A percentile compares a stretch with the other conserved stretches of the same genome.
phyloP scores from a whole-genome alignment of 1,284 basidiomycete genomes.

The Ganoderma resinaceum region DNA sequence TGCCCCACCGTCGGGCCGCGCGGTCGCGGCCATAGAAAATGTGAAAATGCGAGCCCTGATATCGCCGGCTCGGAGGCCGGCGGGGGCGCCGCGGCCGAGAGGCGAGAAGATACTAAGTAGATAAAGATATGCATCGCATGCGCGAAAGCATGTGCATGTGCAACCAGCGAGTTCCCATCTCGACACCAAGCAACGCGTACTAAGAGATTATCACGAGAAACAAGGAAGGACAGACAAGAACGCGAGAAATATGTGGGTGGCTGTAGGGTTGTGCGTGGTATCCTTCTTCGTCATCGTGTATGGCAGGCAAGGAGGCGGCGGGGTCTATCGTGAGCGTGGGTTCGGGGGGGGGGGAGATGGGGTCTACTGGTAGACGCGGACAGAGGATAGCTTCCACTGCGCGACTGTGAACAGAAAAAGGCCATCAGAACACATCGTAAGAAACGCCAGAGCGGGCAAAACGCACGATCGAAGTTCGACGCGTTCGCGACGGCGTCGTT shows the following conservation, averaged over 20 bases:
- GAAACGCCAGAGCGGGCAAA: neutral
- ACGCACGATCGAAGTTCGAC: constrained; percentile 65
- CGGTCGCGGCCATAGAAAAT: neutral
- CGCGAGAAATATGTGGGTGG: neutral
- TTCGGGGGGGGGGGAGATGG: neutral
- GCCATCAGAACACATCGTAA: neutral
- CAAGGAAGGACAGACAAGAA: neutral
- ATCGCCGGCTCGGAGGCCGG: too few relatives aligned
- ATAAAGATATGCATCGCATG: neutral
- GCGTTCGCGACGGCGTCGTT: constrained; percentile 67
- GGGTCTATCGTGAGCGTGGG: neutral
- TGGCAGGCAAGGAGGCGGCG: neutral
- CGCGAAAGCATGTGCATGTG: neutral
- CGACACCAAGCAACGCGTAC: constrained; percentile 1
- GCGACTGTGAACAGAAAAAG: constrained; percentile 41
- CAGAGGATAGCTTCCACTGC: constrained; percentile 62
- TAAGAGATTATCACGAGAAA: neutral
- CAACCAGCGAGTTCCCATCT: neutral
- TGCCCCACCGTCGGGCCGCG: neutral
- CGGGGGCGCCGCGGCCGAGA: neutral
- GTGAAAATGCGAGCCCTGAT: too few relatives aligned
- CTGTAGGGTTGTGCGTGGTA: neutral
- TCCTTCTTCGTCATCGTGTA: constrained; percentile 3
- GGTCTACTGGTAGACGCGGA: constrained; percentile 42
- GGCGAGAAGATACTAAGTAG: neutral